phyloP scores from a whole-genome alignment of 148 eudicot species.

The Rhododendron ovatum region DNA sequence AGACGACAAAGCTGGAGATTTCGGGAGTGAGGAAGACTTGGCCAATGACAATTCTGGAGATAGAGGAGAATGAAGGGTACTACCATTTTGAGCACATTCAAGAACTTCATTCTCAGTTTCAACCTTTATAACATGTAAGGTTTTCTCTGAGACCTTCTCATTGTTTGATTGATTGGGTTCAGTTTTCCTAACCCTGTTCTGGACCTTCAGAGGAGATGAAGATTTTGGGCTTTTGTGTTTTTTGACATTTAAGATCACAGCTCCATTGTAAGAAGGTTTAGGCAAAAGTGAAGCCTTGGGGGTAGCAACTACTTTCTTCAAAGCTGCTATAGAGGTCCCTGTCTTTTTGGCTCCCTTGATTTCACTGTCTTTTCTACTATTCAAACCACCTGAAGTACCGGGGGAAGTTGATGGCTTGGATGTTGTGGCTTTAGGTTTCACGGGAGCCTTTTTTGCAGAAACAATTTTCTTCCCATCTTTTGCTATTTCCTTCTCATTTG shows the following conservation, averaged over 20 bases:
- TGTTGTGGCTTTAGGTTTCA: slow-evolving; percentile 12
- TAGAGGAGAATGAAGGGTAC: slow-evolving; percentile 24
- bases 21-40: slow-evolving; percentile 26
- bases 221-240: slow-evolving; percentile 26
- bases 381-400: slow-evolving; percentile 12
- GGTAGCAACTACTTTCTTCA: slow-evolving; percentile 22
- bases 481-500: slow-evolving; percentile 16
- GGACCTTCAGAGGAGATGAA: slow-evolving; percentile 29
- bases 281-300: slow-evolving; percentile 23
- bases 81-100: slow-evolving; percentile 12
- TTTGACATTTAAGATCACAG: slow-evolving; percentile 22
- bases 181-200: slow-evolving; percentile 20
- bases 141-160: slow-evolving; percentile 47
- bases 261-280: slow-evolving; percentile 17
- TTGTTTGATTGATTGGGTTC: slow-evolving; percentile 17
- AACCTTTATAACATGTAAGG: slow-evolving; percentile 47
- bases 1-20: slow-evolving; percentile 41
- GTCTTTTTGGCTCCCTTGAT: slow-evolving; percentile 18
- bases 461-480: slow-evolving; percentile 16
- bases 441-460: slow-evolving; percentile 10
- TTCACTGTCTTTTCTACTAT: slow-evolving; percentile 22
- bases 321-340: slow-evolving; percentile 24
- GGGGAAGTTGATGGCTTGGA: slow-evolving; percentile 30
- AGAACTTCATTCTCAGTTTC: slow-evolving; percentile 19
- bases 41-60: slow-evolving; percentile 34